Base-by-base conservation (phyloP, 2,329 filamentous ascomycete species). In the Arthrinium puccinioides region DNA sequence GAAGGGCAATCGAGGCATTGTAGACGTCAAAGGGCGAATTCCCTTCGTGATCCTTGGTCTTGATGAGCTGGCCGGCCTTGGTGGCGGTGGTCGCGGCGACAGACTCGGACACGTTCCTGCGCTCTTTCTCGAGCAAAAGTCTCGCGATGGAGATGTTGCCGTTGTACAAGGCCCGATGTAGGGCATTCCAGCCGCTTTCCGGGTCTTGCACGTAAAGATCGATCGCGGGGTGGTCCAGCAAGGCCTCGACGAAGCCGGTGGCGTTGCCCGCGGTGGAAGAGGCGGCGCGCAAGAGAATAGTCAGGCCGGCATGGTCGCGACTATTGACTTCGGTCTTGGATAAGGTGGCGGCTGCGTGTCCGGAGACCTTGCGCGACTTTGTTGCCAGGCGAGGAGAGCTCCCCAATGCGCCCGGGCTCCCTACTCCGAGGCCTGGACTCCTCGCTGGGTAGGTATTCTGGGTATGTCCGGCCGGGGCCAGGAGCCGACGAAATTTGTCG, bases 1-100 rank as follows among this genome's bases (percentile, higher is more conserved):
- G 77, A 39, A 84, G 74, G 34, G 83, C 82, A 49, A 96, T 92
- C 1, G 87, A 95, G 26, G 85, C 79, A 44, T 87, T 84, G 52
- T 94, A 97, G 9, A 98, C 66, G 57, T 97, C 92, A 48, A 97
- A 90, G 0, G 92, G 90, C 47, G 88, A 94, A 54, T 94, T 88
- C 9, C 90, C 90, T 61, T 97, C 92, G 41, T 85, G 80, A 53
- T 98, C 92, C 59, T 97, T 98, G 36, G 92, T 87, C 64, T 94
- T 96, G 53, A 96, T 89, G 28, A 97, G 65, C 20, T 82, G 82
- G 9, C 82, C 81, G 21, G 81, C 76, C 51, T 78, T 78, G 46
- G 77, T 70, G 15, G 72, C 64, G 14, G 75, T 67, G 11, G 70
- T 73, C 18, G 71, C 72, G 14, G 72, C 66, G 6, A 76, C 76